Base-by-base conservation (phyloP, 2,329 filamentous ascomycete genomes). In the Aureobasidium sp. region DNA sequence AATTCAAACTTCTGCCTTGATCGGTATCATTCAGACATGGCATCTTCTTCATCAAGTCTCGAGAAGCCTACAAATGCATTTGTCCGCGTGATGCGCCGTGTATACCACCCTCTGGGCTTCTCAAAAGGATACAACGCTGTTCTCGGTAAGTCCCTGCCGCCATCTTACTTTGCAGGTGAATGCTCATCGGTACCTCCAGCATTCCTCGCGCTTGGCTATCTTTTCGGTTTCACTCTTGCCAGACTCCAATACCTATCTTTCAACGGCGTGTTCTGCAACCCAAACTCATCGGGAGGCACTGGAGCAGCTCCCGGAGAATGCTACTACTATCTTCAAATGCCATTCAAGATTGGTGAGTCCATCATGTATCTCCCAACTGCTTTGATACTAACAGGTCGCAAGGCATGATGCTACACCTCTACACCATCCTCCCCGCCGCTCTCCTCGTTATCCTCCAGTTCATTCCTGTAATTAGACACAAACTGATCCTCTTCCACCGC, bases 91-190 rank as follows among this genome's bases (percentile, higher is more conserved):
- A 47, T 57, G 53, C 53, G 53, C 2, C 29, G 32, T 10, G 53
- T 80, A 11, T 81, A 79, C 67, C 71, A 74, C 47, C 72, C 76
- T 3, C 62, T 85, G 30, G 83, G 83, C 53, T 86, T 86, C 72
- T 69, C 72, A 2, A 81, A 81, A 66, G 76, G 75, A 39, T 85
- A 84, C 74, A 85, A 84, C 68, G 83, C 85, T 65, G 65, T 74
- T 41, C 73, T 86, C 2, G 86, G 78, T 54, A 13, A 37, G 25
- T 21, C 21, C 21, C 21, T 36, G 29, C 34, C 45, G 29, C 47
- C 42, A 59, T 62, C n/a, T 13, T 5, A 13, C 8, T 32, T 5
- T 1, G 0, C 13, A 5, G 32, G 10, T 9, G 27, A 32, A 1
- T 25, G 44, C 34, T 45, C 58, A 69, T 71, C 5, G 4, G 57